Evolutionary conservation across 2,329 filamentous ascomycete species (phyloP).

Genomic region (Hypoxylon sp.): DNA sequence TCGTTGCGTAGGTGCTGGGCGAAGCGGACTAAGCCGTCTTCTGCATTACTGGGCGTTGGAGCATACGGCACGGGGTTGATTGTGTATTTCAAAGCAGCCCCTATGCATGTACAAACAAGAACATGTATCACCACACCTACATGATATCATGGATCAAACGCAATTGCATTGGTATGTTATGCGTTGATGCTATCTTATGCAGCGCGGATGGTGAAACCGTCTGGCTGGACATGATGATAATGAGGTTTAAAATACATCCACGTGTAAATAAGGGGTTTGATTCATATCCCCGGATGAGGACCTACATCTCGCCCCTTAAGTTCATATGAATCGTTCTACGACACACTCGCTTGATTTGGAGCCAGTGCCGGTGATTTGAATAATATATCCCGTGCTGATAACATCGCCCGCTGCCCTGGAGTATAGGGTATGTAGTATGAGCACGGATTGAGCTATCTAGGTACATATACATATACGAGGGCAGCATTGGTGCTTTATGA

Average conservation of each 20-base stretch:
- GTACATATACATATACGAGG: slow-evolving; percentile 26
- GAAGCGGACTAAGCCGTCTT: slow-evolving; percentile 4
- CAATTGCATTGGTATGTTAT: background rate
- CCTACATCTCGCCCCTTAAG: slow-evolving; percentile 16
- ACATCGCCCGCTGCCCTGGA: slow-evolving; percentile 3
- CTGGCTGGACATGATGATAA: slow-evolving; percentile 15
- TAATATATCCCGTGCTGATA: slow-evolving; percentile 3
- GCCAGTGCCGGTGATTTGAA: background rate
- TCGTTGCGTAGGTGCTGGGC: slow-evolving; percentile 67
- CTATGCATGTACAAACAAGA: slow-evolving; percentile 30
- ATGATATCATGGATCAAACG: slow-evolving; percentile 26
- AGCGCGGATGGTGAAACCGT: slow-evolving; percentile 6
- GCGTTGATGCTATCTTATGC: slow-evolving; percentile 20
- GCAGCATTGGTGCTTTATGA: slow-evolving; percentile 32
- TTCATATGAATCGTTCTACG: slow-evolving; percentile 1
- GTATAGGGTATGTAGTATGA: background rate
- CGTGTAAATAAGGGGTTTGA: slow-evolving; percentile 16
- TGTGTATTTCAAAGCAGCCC: slow-evolving; percentile 12
- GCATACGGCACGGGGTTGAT: slow-evolving; percentile 19
- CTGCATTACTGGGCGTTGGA: slow-evolving; percentile 23
- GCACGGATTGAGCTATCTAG: slow-evolving; percentile 24
- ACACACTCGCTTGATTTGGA: background rate
- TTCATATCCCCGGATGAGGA: slow-evolving; percentile 7
- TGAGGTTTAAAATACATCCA: slow-evolving; percentile 12
- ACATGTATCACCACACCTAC: slow-evolving; percentile 34